Percentiles rank a stretch among this genome's conserved stretches.
These are phyloP conservation scores for Alternaria ethzedia DNA, from an alignment of 2,329 filamentous ascomycete species.

Conservation along the genomic window DNA sequence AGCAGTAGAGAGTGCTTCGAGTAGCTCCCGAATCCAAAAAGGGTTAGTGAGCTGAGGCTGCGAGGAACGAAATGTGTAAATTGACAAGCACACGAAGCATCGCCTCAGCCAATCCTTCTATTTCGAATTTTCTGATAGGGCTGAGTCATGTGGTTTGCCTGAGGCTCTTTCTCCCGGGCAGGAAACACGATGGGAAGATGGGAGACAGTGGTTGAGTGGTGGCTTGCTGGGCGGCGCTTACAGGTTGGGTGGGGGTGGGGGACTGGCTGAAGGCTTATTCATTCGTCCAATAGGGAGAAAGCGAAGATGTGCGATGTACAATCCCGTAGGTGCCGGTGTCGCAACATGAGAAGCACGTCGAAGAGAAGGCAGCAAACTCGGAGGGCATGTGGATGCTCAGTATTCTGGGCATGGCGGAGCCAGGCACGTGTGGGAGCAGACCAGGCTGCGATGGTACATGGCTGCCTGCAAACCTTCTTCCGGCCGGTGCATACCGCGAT, in stretches of 20 bases:
- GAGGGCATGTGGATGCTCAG: background rate
- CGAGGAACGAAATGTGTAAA: background rate
- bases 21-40: background rate
- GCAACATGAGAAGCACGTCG: background rate
- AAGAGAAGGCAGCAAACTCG: background rate
- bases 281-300: background rate
- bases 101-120: background rate
- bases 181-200: slow-evolving; percentile 15
- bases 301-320: background rate
- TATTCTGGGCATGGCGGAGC: slow-evolving; percentile 15
- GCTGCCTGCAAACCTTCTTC: background rate
- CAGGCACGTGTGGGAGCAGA: background rate
- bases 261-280: slow-evolving; percentile 7
- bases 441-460: background rate
- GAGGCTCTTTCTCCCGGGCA: background rate
- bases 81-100: background rate
- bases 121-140: slow-evolving; percentile 7
- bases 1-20: background rate
- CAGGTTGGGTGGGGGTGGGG: slow-evolving; percentile 1
- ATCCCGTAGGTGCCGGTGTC: background rate
- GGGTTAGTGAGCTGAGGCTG: slow-evolving; percentile 3
- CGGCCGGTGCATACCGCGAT: slow-evolving; percentile 1
- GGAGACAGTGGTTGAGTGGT: slow-evolving; percentile 8
- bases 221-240: slow-evolving; percentile 26
- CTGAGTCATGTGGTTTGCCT: background rate